These are phyloP conservation scores for Emmonsia crescens DNA, from an alignment of 2,329 filamentous ascomycete genomes.

Conservation along the genomic window DNA sequence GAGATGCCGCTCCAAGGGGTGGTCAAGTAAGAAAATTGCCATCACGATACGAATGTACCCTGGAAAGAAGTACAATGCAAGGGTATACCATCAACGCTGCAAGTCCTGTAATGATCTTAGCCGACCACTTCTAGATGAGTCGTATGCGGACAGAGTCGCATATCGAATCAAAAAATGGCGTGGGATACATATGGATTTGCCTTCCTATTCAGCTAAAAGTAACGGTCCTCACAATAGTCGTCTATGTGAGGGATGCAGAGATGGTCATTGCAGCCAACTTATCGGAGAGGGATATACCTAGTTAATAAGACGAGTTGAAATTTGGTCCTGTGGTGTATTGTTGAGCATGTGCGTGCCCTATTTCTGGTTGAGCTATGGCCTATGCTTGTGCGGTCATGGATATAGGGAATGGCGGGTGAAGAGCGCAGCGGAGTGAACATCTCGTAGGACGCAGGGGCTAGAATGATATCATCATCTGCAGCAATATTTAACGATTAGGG, in stretches of 20 bases:
- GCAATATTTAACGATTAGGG: background rate
- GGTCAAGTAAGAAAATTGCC: slow-evolving; percentile 33
- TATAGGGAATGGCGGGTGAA: background rate
- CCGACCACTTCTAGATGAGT: slow-evolving; percentile 25
- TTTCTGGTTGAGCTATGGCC: background rate
- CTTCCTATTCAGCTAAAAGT: slow-evolving; percentile 8
- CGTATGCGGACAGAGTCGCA: slow-evolving; percentile 33
- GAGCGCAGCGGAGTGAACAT: background rate
- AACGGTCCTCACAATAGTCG: slow-evolving; percentile 19
- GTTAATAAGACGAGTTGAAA: background rate
- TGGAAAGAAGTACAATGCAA: slow-evolving; percentile 31
- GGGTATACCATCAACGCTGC: slow-evolving; percentile 36
- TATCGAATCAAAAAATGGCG: slow-evolving; percentile 36
- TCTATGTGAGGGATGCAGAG: slow-evolving; percentile 26
- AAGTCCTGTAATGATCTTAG: slow-evolving; percentile 26
- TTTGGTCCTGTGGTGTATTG: background rate
- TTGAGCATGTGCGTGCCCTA: background rate
- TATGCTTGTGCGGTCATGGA: background rate
- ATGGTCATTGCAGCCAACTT: slow-evolving; percentile 16
- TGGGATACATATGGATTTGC: slow-evolving; percentile 22
- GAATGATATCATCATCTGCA: background rate
- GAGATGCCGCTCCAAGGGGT: slow-evolving; percentile 22
- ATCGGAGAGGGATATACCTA: background rate
- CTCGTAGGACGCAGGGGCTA: background rate
- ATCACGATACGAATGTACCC: slow-evolving; percentile 35